Conservation (phyloP, 2,329 filamentous ascomycete species). For the Myriosclerotinia scirpicola region DNA sequence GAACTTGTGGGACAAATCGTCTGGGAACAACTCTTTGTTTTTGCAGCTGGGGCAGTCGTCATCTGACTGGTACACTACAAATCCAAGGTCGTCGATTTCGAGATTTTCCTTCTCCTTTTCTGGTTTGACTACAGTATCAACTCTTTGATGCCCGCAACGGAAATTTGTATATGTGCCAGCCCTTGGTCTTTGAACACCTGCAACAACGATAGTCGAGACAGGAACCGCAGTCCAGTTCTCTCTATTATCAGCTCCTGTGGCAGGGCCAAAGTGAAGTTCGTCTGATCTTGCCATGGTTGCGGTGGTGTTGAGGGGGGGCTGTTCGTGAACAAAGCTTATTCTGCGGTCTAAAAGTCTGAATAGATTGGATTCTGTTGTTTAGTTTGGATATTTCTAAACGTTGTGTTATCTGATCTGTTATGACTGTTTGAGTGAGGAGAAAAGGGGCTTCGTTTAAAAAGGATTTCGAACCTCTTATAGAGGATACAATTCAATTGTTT, state of each 20-base stretch:
- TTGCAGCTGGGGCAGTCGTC: not conserved
- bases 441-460: not conserved
- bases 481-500: not conserved
- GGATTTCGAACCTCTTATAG: not conserved
- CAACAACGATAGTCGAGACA: constrained; percentile 29
- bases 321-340: not conserved
- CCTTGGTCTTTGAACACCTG: too few species aligned
- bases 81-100: not conserved
- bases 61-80: not conserved
- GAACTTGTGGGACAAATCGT: not conserved
- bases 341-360: not conserved
- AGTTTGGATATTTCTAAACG: not conserved
- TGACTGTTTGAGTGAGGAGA: not conserved
- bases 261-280: constrained; percentile 57
- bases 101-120: not conserved
- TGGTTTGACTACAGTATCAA: not conserved
- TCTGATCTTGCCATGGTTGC: constrained; percentile 30
- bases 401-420: not conserved
- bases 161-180: not conserved
- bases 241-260: constrained; percentile 57
- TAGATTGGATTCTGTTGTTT: not conserved
- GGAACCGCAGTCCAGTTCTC: constrained; percentile 61
- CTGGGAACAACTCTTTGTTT: not conserved
- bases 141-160: not conserved
- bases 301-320: not conserved